A percentile compares a stretch with the other conserved stretches of the same genome.
Conservation (phyloP, 1,284 basidiomycete genomes). For the Sporisorium graminicola region DNA sequence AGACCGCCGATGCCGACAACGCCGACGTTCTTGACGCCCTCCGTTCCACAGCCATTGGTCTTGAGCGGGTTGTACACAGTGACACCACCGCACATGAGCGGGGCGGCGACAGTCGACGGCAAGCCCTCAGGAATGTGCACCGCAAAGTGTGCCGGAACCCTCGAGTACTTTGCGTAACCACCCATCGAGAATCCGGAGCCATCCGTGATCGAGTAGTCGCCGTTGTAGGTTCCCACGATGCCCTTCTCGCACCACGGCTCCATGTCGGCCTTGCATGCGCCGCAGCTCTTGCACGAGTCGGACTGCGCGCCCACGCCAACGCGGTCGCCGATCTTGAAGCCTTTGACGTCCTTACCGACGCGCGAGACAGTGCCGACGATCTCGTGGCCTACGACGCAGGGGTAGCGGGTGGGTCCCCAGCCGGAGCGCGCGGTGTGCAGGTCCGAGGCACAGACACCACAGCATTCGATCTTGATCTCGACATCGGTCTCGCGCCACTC, state of each 20-base stretch:
- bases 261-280: conserved; percentile 72
- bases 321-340: conserved; percentile 75
- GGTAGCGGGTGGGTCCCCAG: conserved; percentile 58
- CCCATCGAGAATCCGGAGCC: conserved; percentile 53
- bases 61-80: conserved; percentile 65
- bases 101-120: conserved; percentile 60
- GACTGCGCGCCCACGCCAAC: conserved; percentile 78
- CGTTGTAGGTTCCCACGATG: conserved; percentile 69
- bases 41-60: conserved; percentile 57
- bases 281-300: conserved; percentile 74
- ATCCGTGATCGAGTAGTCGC: conserved; percentile 72
- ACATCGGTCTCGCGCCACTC: conserved; percentile 55
- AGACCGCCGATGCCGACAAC: conserved; percentile 64
- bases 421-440: conserved; percentile 59
- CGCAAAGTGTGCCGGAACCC: conserved; percentile 62
- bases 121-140: conserved; percentile 64
- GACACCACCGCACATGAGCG: conserved; percentile 66
- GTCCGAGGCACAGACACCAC: conserved; percentile 55
- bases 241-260: conserved; percentile 55
- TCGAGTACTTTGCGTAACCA: conserved; percentile 60
- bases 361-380: conserved; percentile 74
- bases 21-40: conserved; percentile 58
- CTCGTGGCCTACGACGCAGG: conserved; percentile 72
- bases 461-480: conserved; percentile 57
- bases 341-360: conserved; percentile 71